Conservation (phyloP, 805 yeast species). For the Candida piceae region DNA sequence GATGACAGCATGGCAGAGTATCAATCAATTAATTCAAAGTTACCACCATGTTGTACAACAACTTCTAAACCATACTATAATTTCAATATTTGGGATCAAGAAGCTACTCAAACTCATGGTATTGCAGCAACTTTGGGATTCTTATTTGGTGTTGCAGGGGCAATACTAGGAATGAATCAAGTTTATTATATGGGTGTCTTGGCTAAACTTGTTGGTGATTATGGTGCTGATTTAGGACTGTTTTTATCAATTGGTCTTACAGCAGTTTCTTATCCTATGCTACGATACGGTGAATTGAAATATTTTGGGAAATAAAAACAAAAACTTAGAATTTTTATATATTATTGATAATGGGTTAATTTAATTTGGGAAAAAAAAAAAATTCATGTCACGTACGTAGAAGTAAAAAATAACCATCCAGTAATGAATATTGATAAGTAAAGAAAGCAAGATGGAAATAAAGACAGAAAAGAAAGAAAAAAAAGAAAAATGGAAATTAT, state of each 20-base stretch:
- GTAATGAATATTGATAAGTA: too few species aligned
- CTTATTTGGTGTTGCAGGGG: conserved; percentile 70
- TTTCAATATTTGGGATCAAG: conserved; percentile 71
- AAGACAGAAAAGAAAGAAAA: too few species aligned
- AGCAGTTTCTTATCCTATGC: conserved; percentile 54
- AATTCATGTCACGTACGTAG: too few species aligned
- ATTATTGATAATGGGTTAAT: too few species aligned
- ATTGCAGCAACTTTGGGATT: conserved; percentile 66
- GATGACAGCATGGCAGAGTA: too few species aligned
- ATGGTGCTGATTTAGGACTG: conserved; percentile 79
- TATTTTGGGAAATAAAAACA: conserved; percentile 36
- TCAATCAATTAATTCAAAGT: background rate
- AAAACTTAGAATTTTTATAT: too few species aligned
- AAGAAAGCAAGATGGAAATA: too few species aligned
- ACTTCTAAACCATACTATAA: conserved; percentile 45
- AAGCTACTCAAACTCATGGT: conserved; percentile 57
- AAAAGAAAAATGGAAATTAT: too few species aligned
- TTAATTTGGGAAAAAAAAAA: too few species aligned
- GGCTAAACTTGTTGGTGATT: conserved; percentile 57
- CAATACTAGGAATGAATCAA: conserved; percentile 84
- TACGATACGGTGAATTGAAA: conserved; percentile 63
- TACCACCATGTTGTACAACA: conserved; percentile 6
- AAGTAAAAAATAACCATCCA: too few species aligned
- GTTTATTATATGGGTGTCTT: conserved; percentile 77
- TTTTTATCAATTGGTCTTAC: conserved; percentile 73